Evolutionary conservation across 257 asterid genomes (phyloP).

Genomic region (Hygrophila difformis): DNA sequence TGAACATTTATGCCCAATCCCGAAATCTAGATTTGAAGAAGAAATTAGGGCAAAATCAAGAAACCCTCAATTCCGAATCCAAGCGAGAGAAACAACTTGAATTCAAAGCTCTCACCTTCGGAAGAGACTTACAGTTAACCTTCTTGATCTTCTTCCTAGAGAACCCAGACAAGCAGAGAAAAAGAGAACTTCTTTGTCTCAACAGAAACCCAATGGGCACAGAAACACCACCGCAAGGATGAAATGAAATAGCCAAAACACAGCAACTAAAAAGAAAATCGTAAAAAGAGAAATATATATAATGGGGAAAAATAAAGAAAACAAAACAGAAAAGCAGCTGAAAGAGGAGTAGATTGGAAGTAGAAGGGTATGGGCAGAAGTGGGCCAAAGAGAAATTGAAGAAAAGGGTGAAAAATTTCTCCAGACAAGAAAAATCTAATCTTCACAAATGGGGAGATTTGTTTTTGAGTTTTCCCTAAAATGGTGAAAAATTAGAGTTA

Average conservation of each 20-base stretch:
- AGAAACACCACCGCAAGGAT: constrained; percentile 48
- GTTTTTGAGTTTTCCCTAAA: constrained; percentile 5
- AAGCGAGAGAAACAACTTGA: constrained; percentile 7
- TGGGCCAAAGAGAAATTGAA: constrained; percentile 47
- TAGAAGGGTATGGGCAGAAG: constrained; percentile 32
- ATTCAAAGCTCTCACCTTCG: constrained; percentile 34
- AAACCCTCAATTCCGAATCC: constrained; percentile 20
- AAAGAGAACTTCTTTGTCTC: constrained; percentile 25
- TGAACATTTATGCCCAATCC: constrained; percentile 13
- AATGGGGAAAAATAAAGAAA: not conserved
- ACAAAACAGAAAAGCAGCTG: constrained; percentile 30
- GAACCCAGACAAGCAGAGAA: constrained; percentile 40
- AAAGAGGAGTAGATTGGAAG: constrained; percentile 50
- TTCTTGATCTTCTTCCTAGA: constrained; percentile 55
- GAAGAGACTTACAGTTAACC: constrained; percentile 38
- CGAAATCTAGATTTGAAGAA: constrained; percentile 11
- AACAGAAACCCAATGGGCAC: constrained; percentile 42
- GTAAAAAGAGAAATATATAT: not conserved
- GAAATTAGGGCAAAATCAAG: constrained; percentile 13
- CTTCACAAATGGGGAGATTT: constrained; percentile 22
- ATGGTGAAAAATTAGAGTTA: constrained; percentile 18
- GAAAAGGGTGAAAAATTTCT: constrained; percentile 19
- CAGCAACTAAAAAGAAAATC: constrained; percentile 25
- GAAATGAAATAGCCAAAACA: constrained; percentile 19
- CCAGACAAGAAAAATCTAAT: constrained; percentile 45